These are phyloP conservation scores for Viola odorata DNA, from an alignment of 345 rosid species.

Conservation along the genomic window DNA sequence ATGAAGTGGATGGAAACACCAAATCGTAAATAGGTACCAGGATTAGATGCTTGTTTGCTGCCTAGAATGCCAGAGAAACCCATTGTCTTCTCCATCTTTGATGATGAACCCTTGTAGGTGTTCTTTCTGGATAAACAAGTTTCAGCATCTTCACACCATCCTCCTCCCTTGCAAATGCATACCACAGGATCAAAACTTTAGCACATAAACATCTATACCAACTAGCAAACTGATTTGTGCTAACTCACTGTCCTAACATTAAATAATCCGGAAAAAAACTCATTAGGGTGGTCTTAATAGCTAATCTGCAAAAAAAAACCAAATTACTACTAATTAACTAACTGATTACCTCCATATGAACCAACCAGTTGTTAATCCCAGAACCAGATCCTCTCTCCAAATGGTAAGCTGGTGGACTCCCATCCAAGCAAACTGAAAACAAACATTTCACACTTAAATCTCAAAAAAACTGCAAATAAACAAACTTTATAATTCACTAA, in stretches of 20 bases:
- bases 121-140: slow-evolving; percentile 54
- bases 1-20: neutral
- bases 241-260: neutral
- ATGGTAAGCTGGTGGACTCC: slow-evolving; percentile 95
- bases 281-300: no score
- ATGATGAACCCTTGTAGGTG: slow-evolving; percentile 79
- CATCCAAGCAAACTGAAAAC: slow-evolving; percentile 97
- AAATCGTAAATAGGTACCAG: slow-evolving; percentile 39
- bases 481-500: neutral
- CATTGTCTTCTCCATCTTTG: slow-evolving; percentile 52
- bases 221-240: neutral
- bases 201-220: neutral
- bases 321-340: neutral
- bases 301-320: no score
- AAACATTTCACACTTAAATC: neutral
- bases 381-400: slow-evolving; percentile 67
- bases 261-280: no score
- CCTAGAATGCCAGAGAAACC: slow-evolving; percentile 86
- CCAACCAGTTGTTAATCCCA: slow-evolving; percentile 76
- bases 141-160: slow-evolving; percentile 78
- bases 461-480: neutral
- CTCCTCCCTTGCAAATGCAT: slow-evolving; percentile 63
- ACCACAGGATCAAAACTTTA: neutral
- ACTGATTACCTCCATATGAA: slow-evolving; percentile 63
- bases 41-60: slow-evolving; percentile 53